Percentiles rank a stretch among this genome's conserved stretches.
These are phyloP conservation scores for Mycosphaerelloides madeirae DNA, from an alignment of 2,329 filamentous ascomycete genomes.

Conservation along the genomic window DNA sequence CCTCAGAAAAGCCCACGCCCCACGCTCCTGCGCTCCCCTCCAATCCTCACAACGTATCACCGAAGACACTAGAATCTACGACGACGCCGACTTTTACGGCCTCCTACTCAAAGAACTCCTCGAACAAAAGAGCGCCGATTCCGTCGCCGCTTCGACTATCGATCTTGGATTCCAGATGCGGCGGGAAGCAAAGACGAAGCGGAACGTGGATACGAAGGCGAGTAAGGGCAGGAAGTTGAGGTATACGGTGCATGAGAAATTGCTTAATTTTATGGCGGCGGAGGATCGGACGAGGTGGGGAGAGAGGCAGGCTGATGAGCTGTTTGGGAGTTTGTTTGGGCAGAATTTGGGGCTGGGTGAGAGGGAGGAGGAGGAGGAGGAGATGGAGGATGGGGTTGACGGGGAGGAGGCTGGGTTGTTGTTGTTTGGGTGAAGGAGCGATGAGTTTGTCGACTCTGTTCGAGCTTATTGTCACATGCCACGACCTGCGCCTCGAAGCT, in stretches of 20 bases:
- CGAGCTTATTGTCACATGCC: too few relatives aligned
- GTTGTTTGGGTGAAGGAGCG: neutral
- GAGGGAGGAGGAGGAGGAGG: constrained; percentile 32
- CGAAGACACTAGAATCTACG: constrained; percentile 67
- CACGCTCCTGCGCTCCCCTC: constrained; percentile 70
- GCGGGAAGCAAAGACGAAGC: constrained; percentile 76
- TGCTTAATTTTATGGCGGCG: constrained; percentile 96
- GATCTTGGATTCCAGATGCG: constrained; percentile 44
- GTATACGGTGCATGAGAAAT: constrained; percentile 92
- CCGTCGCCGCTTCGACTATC: constrained; percentile 39
- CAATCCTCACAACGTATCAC: constrained; percentile 48
- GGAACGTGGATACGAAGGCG: constrained; percentile 84
- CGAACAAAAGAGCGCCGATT: constrained; percentile 67
- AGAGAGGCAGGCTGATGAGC: constrained; percentile 66
- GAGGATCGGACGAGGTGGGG: constrained; percentile 80
- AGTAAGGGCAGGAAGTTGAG: constrained; percentile 92
- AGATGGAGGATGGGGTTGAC: constrained; percentile 27
- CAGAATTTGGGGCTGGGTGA: constrained; percentile 42
- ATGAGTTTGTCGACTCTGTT: too few relatives aligned
- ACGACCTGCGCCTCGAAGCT: too few relatives aligned
- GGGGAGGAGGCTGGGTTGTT: constrained; percentile 8
- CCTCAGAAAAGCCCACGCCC: constrained; percentile 62
- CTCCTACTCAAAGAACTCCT: constrained; percentile 87
- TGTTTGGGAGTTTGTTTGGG: constrained; percentile 50
- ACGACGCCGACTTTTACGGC: constrained; percentile 94